phyloP scores from a whole-genome alignment of 2,329 filamentous ascomycete genomes.

The Claviceps sorghi region DNA sequence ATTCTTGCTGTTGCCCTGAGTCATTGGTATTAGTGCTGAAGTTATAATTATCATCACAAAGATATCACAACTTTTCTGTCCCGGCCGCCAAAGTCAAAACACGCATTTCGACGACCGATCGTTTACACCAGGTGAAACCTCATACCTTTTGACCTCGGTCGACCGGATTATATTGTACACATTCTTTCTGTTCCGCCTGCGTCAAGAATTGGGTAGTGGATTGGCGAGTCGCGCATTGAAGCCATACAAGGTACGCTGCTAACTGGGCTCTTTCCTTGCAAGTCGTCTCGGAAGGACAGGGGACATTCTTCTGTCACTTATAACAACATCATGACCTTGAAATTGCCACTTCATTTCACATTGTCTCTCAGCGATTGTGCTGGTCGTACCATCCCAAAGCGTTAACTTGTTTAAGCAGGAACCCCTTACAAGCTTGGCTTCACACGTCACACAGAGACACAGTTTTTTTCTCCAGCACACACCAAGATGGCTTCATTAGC shows the following conservation, averaged over 20 bases:
- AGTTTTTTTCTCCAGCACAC: neutral
- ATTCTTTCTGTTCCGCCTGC: neutral
- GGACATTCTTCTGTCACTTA: too few relatives aligned
- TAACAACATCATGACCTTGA: too few relatives aligned
- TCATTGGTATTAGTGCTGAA: neutral
- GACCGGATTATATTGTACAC: too few relatives aligned
- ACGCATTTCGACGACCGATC: too few relatives aligned
- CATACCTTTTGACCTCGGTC: too few relatives aligned
- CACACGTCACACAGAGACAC: neutral
- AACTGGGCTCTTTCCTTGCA: neutral
- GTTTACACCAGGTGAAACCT: too few relatives aligned
- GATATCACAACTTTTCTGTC: neutral
- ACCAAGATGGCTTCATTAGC: slow-evolving; percentile 17
- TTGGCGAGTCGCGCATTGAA: neutral
- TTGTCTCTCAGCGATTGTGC: neutral
- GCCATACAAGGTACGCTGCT: neutral
- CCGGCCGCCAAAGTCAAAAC: too few relatives aligned
- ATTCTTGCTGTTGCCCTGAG: neutral
- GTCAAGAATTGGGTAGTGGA: neutral
- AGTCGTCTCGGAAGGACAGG: neutral
- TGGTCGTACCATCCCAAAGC: neutral
- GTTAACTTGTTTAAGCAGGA: neutral
- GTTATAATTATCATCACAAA: too few relatives aligned
- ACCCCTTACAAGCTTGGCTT: neutral
- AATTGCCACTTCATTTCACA: too few relatives aligned